A percentile compares a stretch with the other conserved stretches of the same genome.
phyloP scores from a whole-genome alignment of 2,329 filamentous ascomycete genomes.

The Ceratocystis colombiana region DNA sequence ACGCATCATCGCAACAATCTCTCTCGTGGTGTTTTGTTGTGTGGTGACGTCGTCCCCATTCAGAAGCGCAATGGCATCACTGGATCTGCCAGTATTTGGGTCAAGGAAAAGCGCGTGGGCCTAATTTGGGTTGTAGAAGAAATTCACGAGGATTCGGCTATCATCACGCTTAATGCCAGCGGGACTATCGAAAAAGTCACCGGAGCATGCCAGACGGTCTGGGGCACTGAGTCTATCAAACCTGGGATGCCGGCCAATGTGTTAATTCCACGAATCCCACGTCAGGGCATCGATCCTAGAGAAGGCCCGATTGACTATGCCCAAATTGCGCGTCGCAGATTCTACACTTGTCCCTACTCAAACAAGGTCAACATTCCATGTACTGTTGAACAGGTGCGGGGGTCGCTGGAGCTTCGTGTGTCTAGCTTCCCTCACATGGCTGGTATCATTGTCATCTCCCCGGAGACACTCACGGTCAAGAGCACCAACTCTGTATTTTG shows the following conservation, averaged over 20 bases:
- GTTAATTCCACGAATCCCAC: slow-evolving; percentile 73
- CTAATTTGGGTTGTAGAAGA: slow-evolving; percentile 97
- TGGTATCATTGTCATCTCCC: slow-evolving; percentile 86
- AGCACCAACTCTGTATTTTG: slow-evolving; percentile 95
- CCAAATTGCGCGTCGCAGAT: slow-evolving; percentile 58
- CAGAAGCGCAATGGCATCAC: slow-evolving; percentile 87
- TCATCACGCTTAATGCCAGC: slow-evolving; percentile 65
- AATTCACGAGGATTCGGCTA: slow-evolving; percentile 86
- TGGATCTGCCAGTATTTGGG: slow-evolving; percentile 92
- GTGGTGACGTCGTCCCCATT: slow-evolving; percentile 96
- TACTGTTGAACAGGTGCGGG: slow-evolving; percentile 62
- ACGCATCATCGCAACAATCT: slow-evolving; percentile 61
- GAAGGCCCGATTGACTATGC: slow-evolving; percentile 69
- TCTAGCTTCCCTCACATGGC: slow-evolving; percentile 97
- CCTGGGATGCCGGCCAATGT: slow-evolving; percentile 64
- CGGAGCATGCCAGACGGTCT: slow-evolving; percentile 77
- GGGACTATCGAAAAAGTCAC: slow-evolving; percentile 59
- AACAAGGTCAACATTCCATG: slow-evolving; percentile 74
- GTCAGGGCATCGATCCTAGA: slow-evolving; percentile 58
- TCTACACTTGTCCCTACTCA: slow-evolving; percentile 75
- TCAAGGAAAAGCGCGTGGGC: slow-evolving; percentile 90
- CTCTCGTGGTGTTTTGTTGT: slow-evolving; percentile 80
- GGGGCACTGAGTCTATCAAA: slow-evolving; percentile 60
- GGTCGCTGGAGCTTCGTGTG: slow-evolving; percentile 63
- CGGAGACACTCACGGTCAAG: slow-evolving; percentile 64